Evolutionary conservation across 306 rosid genomes (phyloP).

Genomic region (Geum urbanum): DNA sequence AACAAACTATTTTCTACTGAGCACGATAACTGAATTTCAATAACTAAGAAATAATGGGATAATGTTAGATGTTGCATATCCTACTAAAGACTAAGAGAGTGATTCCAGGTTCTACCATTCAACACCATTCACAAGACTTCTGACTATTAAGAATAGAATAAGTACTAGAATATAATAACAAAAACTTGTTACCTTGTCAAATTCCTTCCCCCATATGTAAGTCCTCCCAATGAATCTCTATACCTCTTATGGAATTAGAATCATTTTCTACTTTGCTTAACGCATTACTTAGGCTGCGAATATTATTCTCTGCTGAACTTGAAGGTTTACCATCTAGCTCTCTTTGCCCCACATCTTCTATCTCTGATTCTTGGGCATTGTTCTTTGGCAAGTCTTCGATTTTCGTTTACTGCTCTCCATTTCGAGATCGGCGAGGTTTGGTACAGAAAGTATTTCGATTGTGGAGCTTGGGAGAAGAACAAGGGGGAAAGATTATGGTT

Average conservation of each 20-base stretch:
- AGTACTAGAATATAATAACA: not conserved
- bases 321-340: conserved; percentile 32
- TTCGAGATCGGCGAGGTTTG: too few species aligned
- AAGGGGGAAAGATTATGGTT: too few species aligned
- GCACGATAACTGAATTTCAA: not conserved
- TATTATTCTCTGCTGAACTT: conserved; percentile 28
- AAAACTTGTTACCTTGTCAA: conserved; percentile 52
- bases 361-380: not conserved
- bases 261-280: conserved; percentile 49
- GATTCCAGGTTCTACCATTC: not conserved
- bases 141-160: not conserved
- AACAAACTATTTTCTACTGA: not conserved
- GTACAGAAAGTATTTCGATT: too few species aligned
- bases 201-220: conserved; percentile 56
- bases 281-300: conserved; percentile 31
- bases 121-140: not conserved
- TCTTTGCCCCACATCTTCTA: conserved; percentile 41
- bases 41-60: not conserved
- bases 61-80: not conserved
- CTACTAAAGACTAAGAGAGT: not conserved
- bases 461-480: too few species aligned
- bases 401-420: too few species aligned
- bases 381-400: too few species aligned
- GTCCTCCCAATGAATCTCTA: conserved; percentile 64
- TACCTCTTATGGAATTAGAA: conserved; percentile 36